Conservation (phyloP, 352 stramenopile genomes). For the Phytophthora vignae region DNA sequence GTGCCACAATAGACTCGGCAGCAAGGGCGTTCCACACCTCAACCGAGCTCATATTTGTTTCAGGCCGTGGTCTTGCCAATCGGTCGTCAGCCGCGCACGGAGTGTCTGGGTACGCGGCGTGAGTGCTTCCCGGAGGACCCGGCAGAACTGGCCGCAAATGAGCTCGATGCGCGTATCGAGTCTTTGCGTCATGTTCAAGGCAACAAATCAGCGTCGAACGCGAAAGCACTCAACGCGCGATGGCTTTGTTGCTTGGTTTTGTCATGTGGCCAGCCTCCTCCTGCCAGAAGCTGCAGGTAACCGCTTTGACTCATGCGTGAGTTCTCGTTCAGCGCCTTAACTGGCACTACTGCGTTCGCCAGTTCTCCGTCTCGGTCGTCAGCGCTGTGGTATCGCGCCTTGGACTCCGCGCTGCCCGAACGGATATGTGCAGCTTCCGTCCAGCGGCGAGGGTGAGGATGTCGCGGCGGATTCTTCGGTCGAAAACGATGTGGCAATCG, state of each 20-base stretch:
- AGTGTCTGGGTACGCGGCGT: too few relatives aligned
- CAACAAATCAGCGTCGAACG: background rate
- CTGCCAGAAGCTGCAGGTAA: background rate
- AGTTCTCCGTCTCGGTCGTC: background rate
- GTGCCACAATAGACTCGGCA: too few relatives aligned
- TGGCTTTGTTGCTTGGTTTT: background rate
- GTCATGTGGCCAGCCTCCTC: background rate
- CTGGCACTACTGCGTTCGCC: background rate
- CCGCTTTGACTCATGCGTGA: background rate
- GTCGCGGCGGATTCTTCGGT: slow-evolving; percentile 1
- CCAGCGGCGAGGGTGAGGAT: background rate
- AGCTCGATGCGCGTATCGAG: slow-evolving; percentile 1
- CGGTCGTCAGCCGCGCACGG: too few relatives aligned
- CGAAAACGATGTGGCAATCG: background rate
- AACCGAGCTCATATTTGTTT: slow-evolving; percentile 5
- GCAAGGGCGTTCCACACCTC: background rate
- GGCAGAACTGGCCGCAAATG: background rate
- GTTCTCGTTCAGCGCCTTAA: background rate
- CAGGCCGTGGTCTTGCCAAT: background rate
- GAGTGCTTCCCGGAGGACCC: background rate
- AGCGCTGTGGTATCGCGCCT: background rate
- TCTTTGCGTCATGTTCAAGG: background rate
- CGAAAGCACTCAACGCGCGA: background rate
- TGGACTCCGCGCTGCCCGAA: background rate
- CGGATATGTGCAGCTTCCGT: background rate